Evolutionary conservation across 2,329 filamentous ascomycete genomes (phyloP).

Genomic region (Cladosporium sp.): DNA sequence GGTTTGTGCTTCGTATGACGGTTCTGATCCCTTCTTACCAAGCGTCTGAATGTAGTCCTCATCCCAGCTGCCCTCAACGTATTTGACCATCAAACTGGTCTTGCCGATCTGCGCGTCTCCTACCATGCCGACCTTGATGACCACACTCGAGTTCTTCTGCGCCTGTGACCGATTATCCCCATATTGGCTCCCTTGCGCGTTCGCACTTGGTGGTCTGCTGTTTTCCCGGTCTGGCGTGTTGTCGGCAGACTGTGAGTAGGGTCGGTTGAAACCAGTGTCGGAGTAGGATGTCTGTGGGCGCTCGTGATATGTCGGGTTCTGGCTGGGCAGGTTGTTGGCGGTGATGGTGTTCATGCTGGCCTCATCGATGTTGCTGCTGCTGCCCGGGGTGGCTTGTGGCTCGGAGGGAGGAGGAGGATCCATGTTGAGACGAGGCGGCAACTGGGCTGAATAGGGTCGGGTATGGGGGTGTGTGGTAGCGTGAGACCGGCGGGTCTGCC

Average conservation of each 20-base stretch:
- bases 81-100: slow-evolving; percentile 99
- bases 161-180: slow-evolving; percentile 32
- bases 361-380: slow-evolving; percentile 37
- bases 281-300: slow-evolving; percentile 53
- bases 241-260: slow-evolving; percentile 42
- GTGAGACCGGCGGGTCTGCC: slow-evolving; percentile 2
- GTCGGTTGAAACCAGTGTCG: slow-evolving; percentile 44
- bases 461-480: not conserved
- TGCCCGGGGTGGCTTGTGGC: not conserved
- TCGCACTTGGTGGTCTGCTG: slow-evolving; percentile 29
- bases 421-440: not conserved
- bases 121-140: slow-evolving; percentile 99
- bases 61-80: slow-evolving; percentile 98
- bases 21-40: slow-evolving; percentile 49
- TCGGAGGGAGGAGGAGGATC: not conserved
- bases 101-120: slow-evolving; percentile 99
- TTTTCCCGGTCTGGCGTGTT: slow-evolving; percentile 38
- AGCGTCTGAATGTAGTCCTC: slow-evolving; percentile 99
- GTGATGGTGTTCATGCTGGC: slow-evolving; percentile 47
- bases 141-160: slow-evolving; percentile 62
- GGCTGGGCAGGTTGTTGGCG: slow-evolving; percentile 33
- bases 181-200: slow-evolving; percentile 25
- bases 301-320: slow-evolving; percentile 35
- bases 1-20: too few species aligned
- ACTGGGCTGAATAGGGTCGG: not conserved